phyloP scores from a whole-genome alignment of 441 rosid species.

The Erysimum cheiri region DNA sequence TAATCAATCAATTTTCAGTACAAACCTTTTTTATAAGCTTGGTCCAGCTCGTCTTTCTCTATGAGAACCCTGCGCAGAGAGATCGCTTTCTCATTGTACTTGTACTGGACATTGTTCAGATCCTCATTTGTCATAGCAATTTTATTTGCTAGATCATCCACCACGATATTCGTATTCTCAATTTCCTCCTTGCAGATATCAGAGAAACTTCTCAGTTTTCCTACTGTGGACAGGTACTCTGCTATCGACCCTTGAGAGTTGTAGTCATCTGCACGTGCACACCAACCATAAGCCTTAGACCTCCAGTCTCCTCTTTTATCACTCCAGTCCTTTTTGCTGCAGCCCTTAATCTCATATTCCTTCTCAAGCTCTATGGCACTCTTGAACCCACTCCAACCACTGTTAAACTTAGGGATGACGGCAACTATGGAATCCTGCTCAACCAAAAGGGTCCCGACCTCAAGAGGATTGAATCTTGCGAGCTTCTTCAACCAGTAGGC shows the following conservation, averaged over 20 bases:
- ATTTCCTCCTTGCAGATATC: conserved; percentile 55
- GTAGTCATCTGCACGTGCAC: conserved; percentile 76
- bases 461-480: conserved; percentile 57
- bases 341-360: conserved; percentile 52
- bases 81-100: conserved; percentile 60
- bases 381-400: conserved; percentile 66
- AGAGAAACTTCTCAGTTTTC: conserved; percentile 61
- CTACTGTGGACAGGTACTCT: conserved; percentile 64
- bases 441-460: conserved; percentile 55
- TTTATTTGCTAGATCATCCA: conserved; percentile 57
- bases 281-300: conserved; percentile 68
- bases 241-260: conserved; percentile 63
- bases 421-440: conserved; percentile 48
- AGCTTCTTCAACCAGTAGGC: conserved; percentile 67
- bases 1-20: conserved; percentile 22
- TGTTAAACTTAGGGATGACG: conserved; percentile 59
- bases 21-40: conserved; percentile 73
- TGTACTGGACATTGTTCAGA: conserved; percentile 53
- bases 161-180: conserved; percentile 49
- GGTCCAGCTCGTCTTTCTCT: conserved; percentile 73
- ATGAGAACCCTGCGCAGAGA: conserved; percentile 65
- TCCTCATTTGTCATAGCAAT: conserved; percentile 70
- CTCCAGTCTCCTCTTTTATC: conserved; percentile 45
- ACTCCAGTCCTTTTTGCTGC: conserved; percentile 63
- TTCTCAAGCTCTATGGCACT: conserved; percentile 69